Evolutionary conservation across 2,329 filamentous ascomycete species (phyloP).

Genomic region (Podosphaera xanthii): DNA sequence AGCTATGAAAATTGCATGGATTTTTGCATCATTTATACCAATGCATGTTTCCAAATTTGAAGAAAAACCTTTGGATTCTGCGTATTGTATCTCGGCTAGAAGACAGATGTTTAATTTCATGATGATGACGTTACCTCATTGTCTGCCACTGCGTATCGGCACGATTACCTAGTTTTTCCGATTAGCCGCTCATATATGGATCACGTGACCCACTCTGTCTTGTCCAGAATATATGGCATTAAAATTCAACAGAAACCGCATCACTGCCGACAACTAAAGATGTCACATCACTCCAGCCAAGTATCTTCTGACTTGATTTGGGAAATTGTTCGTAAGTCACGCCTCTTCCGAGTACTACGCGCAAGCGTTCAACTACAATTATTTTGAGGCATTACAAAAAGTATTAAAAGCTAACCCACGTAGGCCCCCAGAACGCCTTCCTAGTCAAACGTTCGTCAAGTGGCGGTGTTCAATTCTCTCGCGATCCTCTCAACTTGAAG

Average conservation of each 20-base stretch:
- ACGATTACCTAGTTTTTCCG: no score
- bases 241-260: background rate
- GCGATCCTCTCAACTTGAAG: constrained; percentile 77
- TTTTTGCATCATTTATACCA: no score
- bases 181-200: no score
- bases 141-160: no score
- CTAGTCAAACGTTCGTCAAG: constrained; percentile 69
- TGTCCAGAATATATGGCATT: no score
- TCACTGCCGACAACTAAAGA: constrained; percentile 5
- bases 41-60: no score
- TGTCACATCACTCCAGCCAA: constrained; percentile 39
- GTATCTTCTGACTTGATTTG: constrained; percentile 82
- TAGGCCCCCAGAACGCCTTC: constrained; percentile 74
- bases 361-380: background rate
- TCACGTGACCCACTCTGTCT: no score
- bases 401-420: constrained; percentile 2
- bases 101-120: no score
- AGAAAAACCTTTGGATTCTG: no score
- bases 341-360: background rate
- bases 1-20: no score
- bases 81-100: no score
- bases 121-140: no score
- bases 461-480: constrained; percentile 75
- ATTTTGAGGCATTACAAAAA: background rate
- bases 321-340: constrained; percentile 74